phyloP scores from a whole-genome alignment of 1,284 basidiomycete genomes.

The Somion occarium region DNA sequence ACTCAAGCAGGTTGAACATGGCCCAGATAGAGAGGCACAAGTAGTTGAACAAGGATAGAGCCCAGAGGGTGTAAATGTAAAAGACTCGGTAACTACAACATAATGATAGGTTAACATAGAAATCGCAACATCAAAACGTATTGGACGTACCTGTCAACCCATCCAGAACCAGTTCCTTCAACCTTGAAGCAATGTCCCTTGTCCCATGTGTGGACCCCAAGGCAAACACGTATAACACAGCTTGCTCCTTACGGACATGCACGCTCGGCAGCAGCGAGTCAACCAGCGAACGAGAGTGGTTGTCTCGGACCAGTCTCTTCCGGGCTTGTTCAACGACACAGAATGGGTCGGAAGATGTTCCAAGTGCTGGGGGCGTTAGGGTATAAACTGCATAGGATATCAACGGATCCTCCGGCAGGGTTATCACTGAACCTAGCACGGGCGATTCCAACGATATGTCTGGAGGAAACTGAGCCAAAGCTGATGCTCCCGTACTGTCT shows the following conservation, averaged over 20 bases:
- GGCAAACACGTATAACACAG: slow-evolving; percentile 49
- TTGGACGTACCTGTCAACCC: slow-evolving; percentile 45
- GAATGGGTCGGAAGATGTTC: slow-evolving; percentile 24
- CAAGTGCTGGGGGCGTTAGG: slow-evolving; percentile 27
- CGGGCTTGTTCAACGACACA: slow-evolving; percentile 54
- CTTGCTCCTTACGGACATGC: slow-evolving; percentile 36
- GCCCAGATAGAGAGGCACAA: slow-evolving; percentile 36
- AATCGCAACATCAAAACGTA: not conserved
- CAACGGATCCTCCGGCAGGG: slow-evolving; percentile 30
- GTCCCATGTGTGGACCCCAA: slow-evolving; percentile 30
- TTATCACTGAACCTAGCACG: slow-evolving; percentile 34
- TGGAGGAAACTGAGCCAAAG: slow-evolving; percentile 28
- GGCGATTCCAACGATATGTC: slow-evolving; percentile 28
- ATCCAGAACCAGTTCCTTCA: slow-evolving; percentile 33
- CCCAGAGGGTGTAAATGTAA: slow-evolving; percentile 39
- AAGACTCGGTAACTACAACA: slow-evolving; percentile 21
- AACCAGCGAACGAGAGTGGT: slow-evolving; percentile 32
- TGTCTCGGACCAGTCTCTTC: slow-evolving; percentile 38
- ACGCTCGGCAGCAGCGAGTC: slow-evolving; percentile 49
- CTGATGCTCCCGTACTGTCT: slow-evolving; percentile 29
- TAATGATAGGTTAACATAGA: not conserved
- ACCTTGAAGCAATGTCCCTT: not conserved
- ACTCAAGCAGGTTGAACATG: slow-evolving; percentile 38
- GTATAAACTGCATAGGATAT: slow-evolving; percentile 45
- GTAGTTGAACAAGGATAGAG: slow-evolving; percentile 48